Conservation (phyloP, 1,284 basidiomycete genomes). For the Tylopilus sp. region DNA sequence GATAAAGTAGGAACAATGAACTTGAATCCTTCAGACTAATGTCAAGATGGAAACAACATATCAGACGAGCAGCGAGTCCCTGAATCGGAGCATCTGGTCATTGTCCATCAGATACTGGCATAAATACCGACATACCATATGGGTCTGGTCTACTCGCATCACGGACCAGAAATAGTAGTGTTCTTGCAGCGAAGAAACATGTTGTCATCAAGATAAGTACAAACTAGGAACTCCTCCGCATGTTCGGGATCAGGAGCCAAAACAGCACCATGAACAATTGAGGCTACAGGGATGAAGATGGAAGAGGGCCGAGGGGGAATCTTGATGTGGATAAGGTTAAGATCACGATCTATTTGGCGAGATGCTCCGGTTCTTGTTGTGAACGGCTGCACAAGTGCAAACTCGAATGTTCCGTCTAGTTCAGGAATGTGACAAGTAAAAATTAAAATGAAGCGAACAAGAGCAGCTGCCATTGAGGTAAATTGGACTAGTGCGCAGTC, state of each 20-base stretch:
- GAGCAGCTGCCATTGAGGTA: neutral
- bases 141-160: too few relatives aligned
- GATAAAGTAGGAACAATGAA: too few relatives aligned
- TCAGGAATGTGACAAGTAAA: neutral
- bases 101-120: too few relatives aligned
- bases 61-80: too few relatives aligned
- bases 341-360: neutral
- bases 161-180: neutral
- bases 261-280: neutral
- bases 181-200: neutral
- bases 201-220: neutral
- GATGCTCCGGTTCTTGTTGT: neutral
- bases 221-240: neutral
- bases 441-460: neutral
- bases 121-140: too few relatives aligned
- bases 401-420: neutral
- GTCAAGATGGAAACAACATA: too few relatives aligned
- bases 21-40: too few relatives aligned
- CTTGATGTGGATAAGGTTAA: neutral
- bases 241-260: neutral
- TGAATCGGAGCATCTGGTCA: too few relatives aligned
- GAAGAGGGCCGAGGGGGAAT: neutral
- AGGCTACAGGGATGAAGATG: neutral
- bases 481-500: neutral
- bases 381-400: neutral